phyloP scores from a whole-genome alignment of 2,329 filamentous ascomycete genomes.

The Colletotrichum australisinense region DNA sequence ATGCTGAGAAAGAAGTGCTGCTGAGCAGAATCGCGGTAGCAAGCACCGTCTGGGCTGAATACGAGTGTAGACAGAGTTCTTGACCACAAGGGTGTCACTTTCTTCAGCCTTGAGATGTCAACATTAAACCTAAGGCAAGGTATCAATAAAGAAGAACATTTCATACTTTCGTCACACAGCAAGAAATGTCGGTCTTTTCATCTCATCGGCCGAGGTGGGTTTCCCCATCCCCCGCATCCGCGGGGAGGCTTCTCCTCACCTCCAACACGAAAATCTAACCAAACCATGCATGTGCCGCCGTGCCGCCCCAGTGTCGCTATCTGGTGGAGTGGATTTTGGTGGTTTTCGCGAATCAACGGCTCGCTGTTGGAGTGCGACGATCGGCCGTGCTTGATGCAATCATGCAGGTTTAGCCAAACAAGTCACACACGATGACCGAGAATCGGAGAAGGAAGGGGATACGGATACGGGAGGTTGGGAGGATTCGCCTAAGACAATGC shows the following conservation, averaged over 20 bases:
- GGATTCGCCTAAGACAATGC: no score
- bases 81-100: neutral
- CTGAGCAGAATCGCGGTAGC: neutral
- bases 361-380: neutral
- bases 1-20: neutral
- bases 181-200: neutral
- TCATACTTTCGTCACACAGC: neutral
- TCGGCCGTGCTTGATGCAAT: neutral
- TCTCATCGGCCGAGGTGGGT: neutral
- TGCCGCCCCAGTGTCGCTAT: neutral
- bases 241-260: constrained; percentile 9
- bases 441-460: neutral
- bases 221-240: constrained; percentile 11
- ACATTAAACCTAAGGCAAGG: neutral
- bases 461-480: no score
- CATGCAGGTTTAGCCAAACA: neutral
- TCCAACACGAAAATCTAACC: neutral
- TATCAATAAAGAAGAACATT: neutral
- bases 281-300: neutral
- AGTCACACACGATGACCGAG: neutral
- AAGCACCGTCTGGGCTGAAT: neutral
- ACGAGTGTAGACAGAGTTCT: neutral
- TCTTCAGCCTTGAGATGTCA: neutral
- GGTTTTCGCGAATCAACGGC: constrained; percentile 1
- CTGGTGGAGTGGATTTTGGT: neutral